Conservation (phyloP, 2,329 filamentous ascomycete species). For the Sporothrix inflata region DNA sequence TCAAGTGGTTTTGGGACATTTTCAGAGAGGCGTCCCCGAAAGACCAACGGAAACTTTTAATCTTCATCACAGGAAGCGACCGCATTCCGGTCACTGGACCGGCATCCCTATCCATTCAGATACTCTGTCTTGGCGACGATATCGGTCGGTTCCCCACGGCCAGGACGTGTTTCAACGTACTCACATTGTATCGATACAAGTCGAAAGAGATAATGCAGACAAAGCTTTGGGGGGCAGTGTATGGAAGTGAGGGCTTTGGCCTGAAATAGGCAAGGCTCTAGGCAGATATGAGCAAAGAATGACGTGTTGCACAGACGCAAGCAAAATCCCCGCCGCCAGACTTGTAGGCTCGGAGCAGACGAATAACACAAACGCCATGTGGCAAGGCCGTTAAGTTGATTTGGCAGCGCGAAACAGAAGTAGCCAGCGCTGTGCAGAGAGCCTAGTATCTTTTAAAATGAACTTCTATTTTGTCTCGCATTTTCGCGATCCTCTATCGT, state of each 20-base stretch:
- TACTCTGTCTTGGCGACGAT: constrained; percentile 77
- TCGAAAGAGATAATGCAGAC: constrained; percentile 68
- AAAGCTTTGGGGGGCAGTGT: constrained; percentile 83
- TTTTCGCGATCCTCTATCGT: constrained; percentile 1
- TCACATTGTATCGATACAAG: constrained; percentile 75
- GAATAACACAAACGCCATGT: not conserved
- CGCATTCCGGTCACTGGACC: constrained; percentile 87
- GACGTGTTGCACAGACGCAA: no score
- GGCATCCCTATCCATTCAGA: constrained; percentile 74
- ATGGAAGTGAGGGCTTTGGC: constrained; percentile 89
- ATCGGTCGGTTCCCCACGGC: constrained; percentile 77
- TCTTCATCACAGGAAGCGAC: constrained; percentile 89
- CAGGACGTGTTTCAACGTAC: constrained; percentile 86
- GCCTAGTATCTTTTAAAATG: no score
- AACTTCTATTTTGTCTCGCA: not conserved
- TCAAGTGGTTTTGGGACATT: constrained; percentile 87
- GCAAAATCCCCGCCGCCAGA: not conserved
- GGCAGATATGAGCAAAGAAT: not conserved
- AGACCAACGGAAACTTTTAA: constrained; percentile 76
- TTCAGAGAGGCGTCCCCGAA: constrained; percentile 67
- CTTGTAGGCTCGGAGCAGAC: not conserved
- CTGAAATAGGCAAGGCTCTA: constrained; percentile 61
- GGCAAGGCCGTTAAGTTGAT: not conserved
- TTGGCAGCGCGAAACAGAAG: not conserved
- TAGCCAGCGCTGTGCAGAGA: not conserved